Conservation (phyloP, 768 basidiomycete species). For the Lactarius psammicola region DNA sequence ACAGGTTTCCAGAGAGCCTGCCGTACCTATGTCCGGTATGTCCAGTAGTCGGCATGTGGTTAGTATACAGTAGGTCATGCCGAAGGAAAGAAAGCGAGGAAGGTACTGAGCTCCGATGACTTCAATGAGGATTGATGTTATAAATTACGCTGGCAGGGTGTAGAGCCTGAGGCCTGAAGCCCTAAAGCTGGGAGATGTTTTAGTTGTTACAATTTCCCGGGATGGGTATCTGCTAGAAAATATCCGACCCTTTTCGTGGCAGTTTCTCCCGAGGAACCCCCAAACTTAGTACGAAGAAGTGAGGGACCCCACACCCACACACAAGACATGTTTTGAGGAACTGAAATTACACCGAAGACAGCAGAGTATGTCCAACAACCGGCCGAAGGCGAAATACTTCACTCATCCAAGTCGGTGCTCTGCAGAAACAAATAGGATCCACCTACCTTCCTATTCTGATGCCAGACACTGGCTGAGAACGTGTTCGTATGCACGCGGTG, state of each 20-base stretch:
- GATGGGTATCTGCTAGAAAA: not conserved
- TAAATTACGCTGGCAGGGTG: not conserved
- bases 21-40: slow-evolving; percentile 1
- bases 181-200: not conserved
- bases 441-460: no score
- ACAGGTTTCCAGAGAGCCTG: not conserved
- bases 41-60: no score
- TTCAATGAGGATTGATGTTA: not conserved
- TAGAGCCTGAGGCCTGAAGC: not conserved
- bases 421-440: no score
- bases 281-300: not conserved
- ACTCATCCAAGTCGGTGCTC: no score
- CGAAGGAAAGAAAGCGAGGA: not conserved
- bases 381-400: no score
- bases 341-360: not conserved
- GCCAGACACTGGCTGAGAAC: no score
- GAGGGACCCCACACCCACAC: no score
- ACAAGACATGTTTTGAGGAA: not conserved
- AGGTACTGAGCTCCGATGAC: not conserved
- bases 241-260: not conserved
- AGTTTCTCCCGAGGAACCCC: not conserved
- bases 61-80: not conserved
- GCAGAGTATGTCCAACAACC: no score
- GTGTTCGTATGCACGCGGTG: no score
- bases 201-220: not conserved